Base-by-base conservation (phyloP, 2,329 filamentous ascomycete genomes). In the Beauveria rudraprayagi region DNA sequence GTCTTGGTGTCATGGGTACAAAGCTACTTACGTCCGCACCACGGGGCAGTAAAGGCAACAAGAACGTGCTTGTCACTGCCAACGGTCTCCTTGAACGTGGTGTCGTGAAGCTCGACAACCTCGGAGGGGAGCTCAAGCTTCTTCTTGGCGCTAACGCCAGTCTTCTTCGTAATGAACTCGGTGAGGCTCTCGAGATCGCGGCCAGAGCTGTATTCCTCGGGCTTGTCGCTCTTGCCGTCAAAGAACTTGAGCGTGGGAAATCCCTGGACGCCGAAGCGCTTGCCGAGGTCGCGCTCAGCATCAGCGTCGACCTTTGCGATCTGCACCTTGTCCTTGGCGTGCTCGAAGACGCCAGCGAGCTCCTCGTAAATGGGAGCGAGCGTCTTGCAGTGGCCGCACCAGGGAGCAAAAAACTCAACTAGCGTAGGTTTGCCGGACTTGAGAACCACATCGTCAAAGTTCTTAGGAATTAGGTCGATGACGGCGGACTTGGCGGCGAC, bases 361-460 rank as follows among this genome's bases (percentile, higher is more conserved):
- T 99, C 90, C 75, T 99, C 94, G 76, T 95, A 99, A 63, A 95
- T 80, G 55, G 94, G 95, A 17, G 94, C 94, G 40, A 99, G 89
- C 71, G 80, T 96, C 84, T 97, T 97, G 91, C 94, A 99, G 83
- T 99, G 94, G 37, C 94, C 95, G 72, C 94, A 99, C 94, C 94
- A 99, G 26, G 93, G 92, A 40, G 94, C 94, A 72, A 96, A 97
- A 84, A 99, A 99, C 76, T 97, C 92, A 69, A 97, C 92, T 28
- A 99, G 87, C 0, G 94, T 92, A 48, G 94, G 93, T 80, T 96
- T 97, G 76, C 92, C 92, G 51, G 90, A 93, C 74, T 95, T 86
- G 63, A 96, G 82, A 65, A 96, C 91, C 60, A 96, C 82, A 53
- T 88, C 79, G 80, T 97, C 93, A 75, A 99, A 99, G 81, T 97